Evolutionary conservation across 1,284 basidiomycete species (phyloP), one percentile per base, ranked within the genome.

Genomic region (Xerocomus amazonicus): DNA sequence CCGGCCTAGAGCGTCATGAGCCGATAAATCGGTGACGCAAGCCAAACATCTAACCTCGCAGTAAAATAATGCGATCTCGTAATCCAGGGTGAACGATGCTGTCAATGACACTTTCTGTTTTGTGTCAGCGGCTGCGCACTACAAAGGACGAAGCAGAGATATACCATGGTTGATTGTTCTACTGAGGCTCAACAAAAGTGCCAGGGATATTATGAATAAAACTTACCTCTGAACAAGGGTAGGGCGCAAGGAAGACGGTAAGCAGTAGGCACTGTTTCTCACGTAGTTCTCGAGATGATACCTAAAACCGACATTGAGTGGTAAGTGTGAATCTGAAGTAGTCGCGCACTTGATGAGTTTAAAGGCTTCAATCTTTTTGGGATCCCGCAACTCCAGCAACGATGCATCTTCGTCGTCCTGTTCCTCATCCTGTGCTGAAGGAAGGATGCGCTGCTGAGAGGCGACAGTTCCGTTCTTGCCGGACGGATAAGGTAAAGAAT

Each of bases 231-330:
- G 92, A 7, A 93, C 84, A 12, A 87, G 70, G 2, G 92, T 93
- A 2, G 92, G 92, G 5, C 88, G 79, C 44, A 96, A 73, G 7
- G 91, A 93, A 3, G 87, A 81, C 1, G 92, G 92, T n/a, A 96
- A 74, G 63, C 86, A 90, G 66, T 96, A 96, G 17, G 81, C 79
- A 51, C 84, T 80, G 55, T 88, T 88, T 51, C 85, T 74, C 65
- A 83, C 85, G 65, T 84, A 90, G 61, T 95, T 94, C 59, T 92
- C 87, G 44, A 95, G 73, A 63, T 95, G 91, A 66, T 94, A 93
- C 52, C 89, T 84, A 46, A 13, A 38, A 19, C 32, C 12, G 36
- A 33, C 41, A 23, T 47, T 54, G 35, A 43, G 48, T 41, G 27
- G 13, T 27, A 32, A 34, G 43, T 33, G 28, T 12, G 28, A 19